Evolutionary conservation across 2,329 filamentous ascomycete genomes (phyloP), one percentile per base, ranked within the genome.

Genomic region (Pseudogymnoascus sp.): DNA sequence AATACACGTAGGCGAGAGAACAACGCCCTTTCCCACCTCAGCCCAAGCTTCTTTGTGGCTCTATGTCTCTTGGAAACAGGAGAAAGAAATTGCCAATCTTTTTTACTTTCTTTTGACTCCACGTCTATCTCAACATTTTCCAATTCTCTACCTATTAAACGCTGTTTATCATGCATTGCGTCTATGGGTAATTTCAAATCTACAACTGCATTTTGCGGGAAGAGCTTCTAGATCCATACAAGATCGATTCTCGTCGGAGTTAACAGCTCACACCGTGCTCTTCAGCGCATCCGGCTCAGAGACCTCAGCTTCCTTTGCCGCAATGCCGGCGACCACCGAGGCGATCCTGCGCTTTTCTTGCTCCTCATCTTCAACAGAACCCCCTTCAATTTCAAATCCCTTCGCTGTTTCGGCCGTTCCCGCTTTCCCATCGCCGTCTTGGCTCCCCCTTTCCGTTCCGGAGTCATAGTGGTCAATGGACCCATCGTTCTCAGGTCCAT

Each of bases 401-500:
- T 60, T 60, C n/a, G 9, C 37, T 26, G 13, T 19, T 42, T 60
- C 31, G 23, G 33, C 4, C 33, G 9, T 15, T 7, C 13, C 21
- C 31, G 3, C 59, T 23, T 60, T 42, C 33, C n/a, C 59, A 7
- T 19, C 26, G 33, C 37, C 33, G 23, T 40, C 59, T 38, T 60
- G 21, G 23, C 37, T 42, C 23, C 59, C 37, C 37, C 7, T 60
- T 26, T 17, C 37, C 7, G 33, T 26, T 19, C 59, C 59, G 4
- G 23, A 60, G 21, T 42, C 59, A 4, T 42, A 60, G 23, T n/a
- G 33, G 21, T 60, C 59, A 23, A 42, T 7, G 10, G 13, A 15
- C 59, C 37, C 60, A 62, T 68, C 71, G 59, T 72, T 70, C 11
- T 67, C 62, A 50, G 65, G 69, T n/a, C 61, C 33, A 60, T 64